phyloP scores from a whole-genome alignment of 2,329 filamentous ascomycete species.

The Colletotrichum destructivum region DNA sequence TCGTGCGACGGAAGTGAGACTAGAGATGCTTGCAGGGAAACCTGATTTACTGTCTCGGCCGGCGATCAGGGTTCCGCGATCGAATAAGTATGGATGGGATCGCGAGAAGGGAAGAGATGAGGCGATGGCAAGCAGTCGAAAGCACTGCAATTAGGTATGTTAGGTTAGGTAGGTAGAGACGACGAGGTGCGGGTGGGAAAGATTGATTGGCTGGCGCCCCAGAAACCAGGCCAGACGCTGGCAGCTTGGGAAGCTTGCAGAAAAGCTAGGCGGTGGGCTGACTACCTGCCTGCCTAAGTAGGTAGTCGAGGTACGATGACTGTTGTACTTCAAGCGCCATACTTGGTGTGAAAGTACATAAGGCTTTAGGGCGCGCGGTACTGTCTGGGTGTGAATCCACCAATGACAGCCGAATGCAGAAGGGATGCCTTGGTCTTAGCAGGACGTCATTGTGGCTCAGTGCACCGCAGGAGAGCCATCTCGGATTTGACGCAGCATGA shows the following conservation, averaged over 20 bases:
- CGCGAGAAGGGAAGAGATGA: slow-evolving; percentile 4
- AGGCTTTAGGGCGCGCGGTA: background rate
- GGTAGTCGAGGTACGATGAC: background rate
- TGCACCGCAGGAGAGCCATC: background rate
- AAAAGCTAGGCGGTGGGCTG: slow-evolving; percentile 35
- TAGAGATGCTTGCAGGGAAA: slow-evolving; percentile 5
- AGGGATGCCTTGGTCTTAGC: slow-evolving; percentile 2
- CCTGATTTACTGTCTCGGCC: background rate
- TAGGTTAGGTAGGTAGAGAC: no score
- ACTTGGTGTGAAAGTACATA: slow-evolving; percentile 7
- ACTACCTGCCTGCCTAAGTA: background rate
- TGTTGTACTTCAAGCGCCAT: slow-evolving; percentile 11
- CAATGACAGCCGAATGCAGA: slow-evolving; percentile 17
- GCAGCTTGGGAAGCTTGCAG: slow-evolving; percentile 38
- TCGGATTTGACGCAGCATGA: background rate
- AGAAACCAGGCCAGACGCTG: slow-evolving; percentile 19
- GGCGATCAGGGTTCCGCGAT: background rate
- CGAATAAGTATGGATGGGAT: slow-evolving; percentile 2
- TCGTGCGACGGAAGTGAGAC: background rate
- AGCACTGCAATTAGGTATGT: background rate
- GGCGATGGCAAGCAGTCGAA: slow-evolving; percentile 28
- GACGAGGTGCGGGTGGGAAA: slow-evolving; percentile 24
- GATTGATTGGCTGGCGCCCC: slow-evolving; percentile 28
- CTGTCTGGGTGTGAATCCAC: slow-evolving; percentile 17
- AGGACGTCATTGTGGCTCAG: slow-evolving; percentile 28